phyloP scores from a whole-genome alignment of 2,329 filamentous ascomycete genomes.

The Botrytis cinerea region DNA sequence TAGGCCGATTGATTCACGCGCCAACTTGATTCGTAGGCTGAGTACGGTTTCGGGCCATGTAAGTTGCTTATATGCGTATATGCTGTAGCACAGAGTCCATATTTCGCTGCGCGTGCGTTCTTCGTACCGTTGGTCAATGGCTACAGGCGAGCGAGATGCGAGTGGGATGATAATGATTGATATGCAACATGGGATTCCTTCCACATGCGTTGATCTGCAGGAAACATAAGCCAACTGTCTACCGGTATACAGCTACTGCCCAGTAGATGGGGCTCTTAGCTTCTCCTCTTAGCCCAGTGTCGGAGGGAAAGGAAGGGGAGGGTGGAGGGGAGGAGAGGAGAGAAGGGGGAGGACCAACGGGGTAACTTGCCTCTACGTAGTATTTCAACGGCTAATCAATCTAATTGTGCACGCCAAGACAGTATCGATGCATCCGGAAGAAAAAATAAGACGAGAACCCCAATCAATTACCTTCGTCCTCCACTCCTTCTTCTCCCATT shows the following conservation, averaged over 20 bases:
- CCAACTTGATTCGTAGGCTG: not conserved
- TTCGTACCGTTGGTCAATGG: not conserved
- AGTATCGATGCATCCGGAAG: not conserved
- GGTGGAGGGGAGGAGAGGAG: not conserved
- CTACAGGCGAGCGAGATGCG: not conserved
- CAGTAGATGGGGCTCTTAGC: conserved; percentile 7
- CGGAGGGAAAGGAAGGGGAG: not conserved
- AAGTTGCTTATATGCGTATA: not conserved
- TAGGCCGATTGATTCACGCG: not conserved
- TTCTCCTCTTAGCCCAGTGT: not conserved
- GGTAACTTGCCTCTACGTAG: not conserved
- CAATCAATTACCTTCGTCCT: not conserved
- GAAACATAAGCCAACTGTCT: not conserved
- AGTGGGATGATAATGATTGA: not conserved
- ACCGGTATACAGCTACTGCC: not conserved
- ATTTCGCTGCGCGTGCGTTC: not conserved
- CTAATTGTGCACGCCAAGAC: not conserved
- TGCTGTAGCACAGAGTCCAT: not conserved
- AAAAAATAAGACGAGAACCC: not conserved
- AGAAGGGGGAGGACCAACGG: not conserved
- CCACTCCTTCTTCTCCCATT: not conserved
- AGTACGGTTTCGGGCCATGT: not conserved
- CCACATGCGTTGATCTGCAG: conserved; percentile 12
- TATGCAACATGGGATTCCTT: not conserved
- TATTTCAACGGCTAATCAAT: not conserved